phyloP scores from a whole-genome alignment of 805 yeast species.

The Saturnispora sanitii region DNA sequence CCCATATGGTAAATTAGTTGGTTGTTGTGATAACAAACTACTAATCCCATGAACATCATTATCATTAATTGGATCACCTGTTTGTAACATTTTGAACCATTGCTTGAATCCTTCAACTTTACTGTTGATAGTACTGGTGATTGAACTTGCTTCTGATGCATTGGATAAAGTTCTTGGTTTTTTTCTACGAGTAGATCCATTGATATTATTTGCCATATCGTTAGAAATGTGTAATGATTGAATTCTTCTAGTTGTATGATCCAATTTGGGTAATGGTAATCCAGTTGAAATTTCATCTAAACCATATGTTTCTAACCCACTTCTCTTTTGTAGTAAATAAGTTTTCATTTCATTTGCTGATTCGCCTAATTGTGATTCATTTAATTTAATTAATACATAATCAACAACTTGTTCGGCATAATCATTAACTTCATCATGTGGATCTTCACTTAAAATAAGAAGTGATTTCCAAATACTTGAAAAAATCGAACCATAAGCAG shows the following conservation, averaged over 20 bases:
- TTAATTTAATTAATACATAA: slow-evolving; percentile 51
- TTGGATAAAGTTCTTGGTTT: slow-evolving; percentile 1
- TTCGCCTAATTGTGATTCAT: slow-evolving; percentile 55
- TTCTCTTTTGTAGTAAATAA: slow-evolving; percentile 43
- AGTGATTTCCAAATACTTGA: slow-evolving; percentile 83
- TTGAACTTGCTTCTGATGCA: slow-evolving; percentile 13
- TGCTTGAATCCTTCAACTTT: slow-evolving; percentile 11
- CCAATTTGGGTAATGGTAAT: slow-evolving; percentile 1
- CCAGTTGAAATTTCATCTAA: slow-evolving; percentile 1
- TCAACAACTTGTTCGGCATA: slow-evolving; percentile 71
- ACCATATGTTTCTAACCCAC: not conserved
- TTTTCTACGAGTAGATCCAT: not conserved
- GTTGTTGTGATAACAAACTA: slow-evolving; percentile 20
- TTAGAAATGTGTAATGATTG: slow-evolving; percentile 17
- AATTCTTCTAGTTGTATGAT: slow-evolving; percentile 14
- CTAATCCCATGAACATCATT: slow-evolving; percentile 17
- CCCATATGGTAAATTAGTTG: slow-evolving; percentile 27
- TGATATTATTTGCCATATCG: slow-evolving; percentile 10
- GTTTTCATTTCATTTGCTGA: slow-evolving; percentile 59
- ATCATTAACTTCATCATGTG: slow-evolving; percentile 68
- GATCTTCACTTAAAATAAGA: slow-evolving; percentile 75
- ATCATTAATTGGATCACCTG: slow-evolving; percentile 14
- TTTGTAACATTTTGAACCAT: slow-evolving; percentile 19
- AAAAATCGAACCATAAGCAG: slow-evolving; percentile 82
- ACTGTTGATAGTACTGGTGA: slow-evolving; percentile 7